These are phyloP conservation scores for Aspergillus sp. DNA, from an alignment of 2,329 filamentous ascomycete genomes.

Conservation along the genomic window DNA sequence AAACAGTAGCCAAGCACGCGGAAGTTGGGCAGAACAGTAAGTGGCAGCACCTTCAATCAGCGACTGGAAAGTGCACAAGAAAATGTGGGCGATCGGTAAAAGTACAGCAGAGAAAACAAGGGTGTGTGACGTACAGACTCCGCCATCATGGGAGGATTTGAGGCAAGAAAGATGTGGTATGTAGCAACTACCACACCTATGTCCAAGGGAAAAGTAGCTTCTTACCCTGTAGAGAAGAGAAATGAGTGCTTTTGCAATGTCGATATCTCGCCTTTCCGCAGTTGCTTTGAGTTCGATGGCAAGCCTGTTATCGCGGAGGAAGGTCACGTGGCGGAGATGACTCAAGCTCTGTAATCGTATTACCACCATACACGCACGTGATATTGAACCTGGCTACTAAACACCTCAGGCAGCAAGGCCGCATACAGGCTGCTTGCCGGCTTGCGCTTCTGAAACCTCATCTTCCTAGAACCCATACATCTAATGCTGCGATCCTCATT, in stretches of 20 bases:
- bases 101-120: slow-evolving; percentile 27
- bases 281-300: slow-evolving; percentile 19
- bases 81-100: slow-evolving; percentile 43
- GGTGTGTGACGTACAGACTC: slow-evolving; percentile 44
- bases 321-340: slow-evolving; percentile 18
- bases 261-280: slow-evolving; percentile 5
- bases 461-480: background rate
- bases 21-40: slow-evolving; percentile 19
- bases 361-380: slow-evolving; percentile 11
- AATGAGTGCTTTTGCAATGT: background rate
- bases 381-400: background rate
- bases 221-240: slow-evolving; percentile 7
- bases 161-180: background rate
- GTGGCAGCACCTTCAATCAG: background rate
- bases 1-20: slow-evolving; percentile 17
- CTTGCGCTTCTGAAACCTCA: background rate
- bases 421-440: background rate
- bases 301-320: slow-evolving; percentile 21
- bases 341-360: slow-evolving; percentile 15
- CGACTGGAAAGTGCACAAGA: slow-evolving; percentile 30
- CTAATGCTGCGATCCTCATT: slow-evolving; percentile 24
- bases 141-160: slow-evolving; percentile 32
- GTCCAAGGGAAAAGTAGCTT: slow-evolving; percentile 2
- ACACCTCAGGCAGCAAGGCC: slow-evolving; percentile 8
- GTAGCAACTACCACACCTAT: background rate